Conservation (phyloP, 148 eudicot genomes). For the Simmondsia chinensis region DNA sequence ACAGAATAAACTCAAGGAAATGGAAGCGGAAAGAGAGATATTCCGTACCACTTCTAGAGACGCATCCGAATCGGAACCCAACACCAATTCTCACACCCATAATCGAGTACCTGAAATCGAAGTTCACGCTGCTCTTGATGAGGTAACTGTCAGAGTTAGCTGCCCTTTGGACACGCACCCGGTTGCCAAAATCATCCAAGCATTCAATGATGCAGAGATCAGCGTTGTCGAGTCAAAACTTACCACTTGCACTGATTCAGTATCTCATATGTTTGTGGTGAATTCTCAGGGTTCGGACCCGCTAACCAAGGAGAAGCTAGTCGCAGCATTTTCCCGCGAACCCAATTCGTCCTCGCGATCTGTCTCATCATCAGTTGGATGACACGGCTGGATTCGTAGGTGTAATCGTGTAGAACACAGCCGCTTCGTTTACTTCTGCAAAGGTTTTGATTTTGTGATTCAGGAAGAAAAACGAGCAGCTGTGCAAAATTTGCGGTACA, state of each 20-base stretch:
- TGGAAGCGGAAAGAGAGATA: conserved; percentile 59
- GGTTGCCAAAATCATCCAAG: conserved; percentile 42
- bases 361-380: too few relatives aligned
- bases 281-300: conserved; percentile 48
- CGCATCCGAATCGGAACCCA: conserved; percentile 22
- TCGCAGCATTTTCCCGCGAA: conserved; percentile 44
- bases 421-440: conserved; percentile 16
- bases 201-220: conserved; percentile 51
- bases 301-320: conserved; percentile 63
- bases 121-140: conserved; percentile 35
- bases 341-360: conserved; percentile 27
- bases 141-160: conserved; percentile 54
- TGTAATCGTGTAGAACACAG: too few relatives aligned
- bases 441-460: conserved; percentile 27
- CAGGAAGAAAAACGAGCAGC: too few relatives aligned
- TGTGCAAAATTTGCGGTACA: too few relatives aligned
- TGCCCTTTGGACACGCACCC: conserved; percentile 67
- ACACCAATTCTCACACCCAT: conserved; percentile 23
- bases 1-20: conserved; percentile 62
- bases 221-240: conserved; percentile 50
- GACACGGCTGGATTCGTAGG: conserved; percentile 16
- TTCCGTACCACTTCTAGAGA: conserved; percentile 23
- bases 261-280: conserved; percentile 61
- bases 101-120: conserved; percentile 25
- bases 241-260: conserved; percentile 41